Base-by-base conservation (phyloP, 2,329 filamentous ascomycete genomes). In the Cryoendolithus antarcticus region DNA sequence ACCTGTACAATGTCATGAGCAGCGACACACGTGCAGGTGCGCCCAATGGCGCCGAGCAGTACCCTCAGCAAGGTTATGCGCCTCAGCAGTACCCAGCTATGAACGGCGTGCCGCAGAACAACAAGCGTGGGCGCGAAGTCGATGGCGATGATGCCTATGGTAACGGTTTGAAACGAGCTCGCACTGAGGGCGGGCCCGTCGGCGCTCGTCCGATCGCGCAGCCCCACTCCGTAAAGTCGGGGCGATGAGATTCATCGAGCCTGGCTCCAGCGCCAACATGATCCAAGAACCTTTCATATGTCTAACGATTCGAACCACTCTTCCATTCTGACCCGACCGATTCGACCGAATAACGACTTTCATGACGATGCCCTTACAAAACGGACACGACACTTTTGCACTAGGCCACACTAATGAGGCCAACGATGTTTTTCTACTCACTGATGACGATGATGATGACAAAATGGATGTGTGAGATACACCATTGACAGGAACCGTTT, bases 1-100 rank as follows among this genome's bases (percentile, higher is more conserved):
- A 78, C 56, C 67, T 94, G 37, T 93, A 93, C 70, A 93, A 79
- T 60, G 81, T 93, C 46, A 86, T 93, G 66, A 88, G 81, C 58
- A 86, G 84, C 56, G 62, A 75, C 9, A 48, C 54, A n/a, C 56
- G 58, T 29, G 64, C 71, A 12, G 72, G 72, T 36, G 84, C 93
- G 48, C 50, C 49, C 7, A 56, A 56, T 34, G 55, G 53, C 33
- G 43, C 46, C 3, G 52, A 56, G 31, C 74, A 79, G 5, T 93
- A 93, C 57, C 72, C 75, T 28, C 71, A 77, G 10, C 71, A 82
- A 15, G 74, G 73, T 7, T 85, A 88, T 48, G 40, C 52, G 31
- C 42, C 52, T 29, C 68, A 59, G 34, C 40, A 42, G 31, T 67
- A 75, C 38, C 66, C 76, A 7, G 60, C 75, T 13, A 67, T 83